Base-by-base conservation (phyloP, 1,284 basidiomycete species). In the Malassezia slooffiae region DNA sequence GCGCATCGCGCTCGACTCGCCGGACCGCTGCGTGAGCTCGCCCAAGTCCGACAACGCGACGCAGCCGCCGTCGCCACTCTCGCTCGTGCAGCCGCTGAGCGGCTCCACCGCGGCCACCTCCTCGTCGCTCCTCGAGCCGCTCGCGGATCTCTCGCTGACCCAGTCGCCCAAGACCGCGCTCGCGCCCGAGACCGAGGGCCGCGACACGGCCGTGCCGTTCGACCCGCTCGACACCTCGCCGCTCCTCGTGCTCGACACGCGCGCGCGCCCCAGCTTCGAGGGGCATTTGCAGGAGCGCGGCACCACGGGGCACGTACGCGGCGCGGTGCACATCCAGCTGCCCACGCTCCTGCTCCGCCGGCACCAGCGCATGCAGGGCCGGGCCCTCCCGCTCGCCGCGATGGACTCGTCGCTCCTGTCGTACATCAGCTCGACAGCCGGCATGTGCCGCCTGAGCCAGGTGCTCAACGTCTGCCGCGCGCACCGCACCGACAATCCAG, bases 201-300 rank as follows among this genome's bases (percentile, higher is more conserved):
- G 24, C n/a, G n/a, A n/a, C n/a, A 23, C 15, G 29, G 22, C 22
- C 16, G 11, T 21, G 8, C 37, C 21, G 15, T 47, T 47, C 12
- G 12, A 17, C 23, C 10, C 26, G 7, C 17, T 13, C 24, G 28
- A 34, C 16, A 13, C 21, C 1, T 11, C 24, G 34, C 46, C 40
- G 8, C 12, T 48, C 11, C 41, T 48, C 13, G 13, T 48, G 10
- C 28, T 48, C n/a, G 46, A 48, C 24, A 48, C 46, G 24, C 46
- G 46, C 6, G 36, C 41, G 1, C 11, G 37, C n/a, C 38, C 39
- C 19, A 38, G 34, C n/a, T 42, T 37, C 32, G 22, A 10, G 17
- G 7, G 12, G 15, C 20, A 21, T 9, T 11, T 8, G 23, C 13
- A 3, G 5, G 35, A 16, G 16, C 9, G 17, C 13, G 22, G 8